phyloP scores from a whole-genome alignment of 2,329 filamentous ascomycete species.

The Aspergillus bombycis region DNA sequence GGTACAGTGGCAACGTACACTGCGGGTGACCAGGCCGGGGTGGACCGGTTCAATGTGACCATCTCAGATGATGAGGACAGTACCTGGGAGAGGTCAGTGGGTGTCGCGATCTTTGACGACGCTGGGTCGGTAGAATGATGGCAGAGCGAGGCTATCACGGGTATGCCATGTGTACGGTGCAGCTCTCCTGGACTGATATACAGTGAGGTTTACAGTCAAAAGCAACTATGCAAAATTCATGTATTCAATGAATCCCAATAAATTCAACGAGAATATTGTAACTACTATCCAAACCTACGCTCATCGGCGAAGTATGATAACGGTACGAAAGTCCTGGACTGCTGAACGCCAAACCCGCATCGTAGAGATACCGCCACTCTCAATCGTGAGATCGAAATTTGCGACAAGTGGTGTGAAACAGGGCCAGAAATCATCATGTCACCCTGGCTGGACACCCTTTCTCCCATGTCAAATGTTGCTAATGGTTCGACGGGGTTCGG shows the following conservation, averaged over 20 bases:
- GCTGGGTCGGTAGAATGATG: neutral
- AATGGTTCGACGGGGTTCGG: too few relatives aligned
- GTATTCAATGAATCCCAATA: neutral
- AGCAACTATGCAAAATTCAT: neutral
- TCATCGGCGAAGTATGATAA: neutral
- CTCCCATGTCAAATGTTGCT: too few relatives aligned
- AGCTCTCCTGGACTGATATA: neutral
- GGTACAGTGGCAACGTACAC: neutral
- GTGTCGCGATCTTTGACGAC: constrained; percentile 7
- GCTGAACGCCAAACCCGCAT: too few relatives aligned
- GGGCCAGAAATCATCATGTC: neutral
- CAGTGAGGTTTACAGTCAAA: neutral
- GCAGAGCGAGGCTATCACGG: neutral
- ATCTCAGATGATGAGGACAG: constrained; percentile 9
- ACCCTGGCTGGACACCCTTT: neutral
- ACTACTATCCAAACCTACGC: too few relatives aligned
- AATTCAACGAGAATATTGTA: too few relatives aligned
- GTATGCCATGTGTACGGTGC: neutral
- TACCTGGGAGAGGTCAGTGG: constrained; percentile 10
- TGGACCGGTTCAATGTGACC: neutral
- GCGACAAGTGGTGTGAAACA: neutral
- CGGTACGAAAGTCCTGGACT: too few relatives aligned
- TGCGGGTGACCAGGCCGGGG: neutral
- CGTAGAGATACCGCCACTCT: too few relatives aligned
- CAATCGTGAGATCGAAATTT: too few relatives aligned